Evolutionary conservation across 805 yeast species (phyloP).

Genomic region (Candida dendrica): DNA sequence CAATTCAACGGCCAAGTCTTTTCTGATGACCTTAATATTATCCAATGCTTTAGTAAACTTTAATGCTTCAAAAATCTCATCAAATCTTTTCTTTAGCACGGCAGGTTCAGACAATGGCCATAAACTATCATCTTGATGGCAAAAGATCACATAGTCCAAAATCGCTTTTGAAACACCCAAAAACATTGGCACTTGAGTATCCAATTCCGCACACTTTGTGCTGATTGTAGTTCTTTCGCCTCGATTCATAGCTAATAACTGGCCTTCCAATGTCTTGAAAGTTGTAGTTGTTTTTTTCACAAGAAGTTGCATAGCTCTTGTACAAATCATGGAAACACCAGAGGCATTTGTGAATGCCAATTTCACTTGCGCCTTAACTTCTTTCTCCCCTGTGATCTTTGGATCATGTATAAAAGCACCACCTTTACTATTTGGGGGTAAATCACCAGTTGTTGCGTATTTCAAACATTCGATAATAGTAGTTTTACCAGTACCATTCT

Average conservation of each 20-base stretch:
- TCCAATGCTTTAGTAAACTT: constrained; percentile 89
- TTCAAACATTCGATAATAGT: constrained; percentile 91
- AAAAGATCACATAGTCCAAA: constrained; percentile 86
- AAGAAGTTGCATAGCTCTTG: constrained; percentile 74
- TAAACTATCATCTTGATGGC: constrained; percentile 94
- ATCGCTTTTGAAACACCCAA: constrained; percentile 87
- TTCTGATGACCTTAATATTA: constrained; percentile 63
- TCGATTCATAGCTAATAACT: constrained; percentile 54
- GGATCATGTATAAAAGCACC: constrained; percentile 98
- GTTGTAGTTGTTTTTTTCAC: constrained; percentile 57
- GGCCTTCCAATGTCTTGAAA: constrained; percentile 90
- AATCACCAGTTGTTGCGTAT: constrained; percentile 90
- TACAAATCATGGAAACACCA: constrained; percentile 74
- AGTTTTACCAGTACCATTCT: constrained; percentile 95
- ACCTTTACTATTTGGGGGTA: constrained; percentile 93
- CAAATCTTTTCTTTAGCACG: constrained; percentile 81
- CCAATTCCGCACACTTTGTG: constrained; percentile 79
- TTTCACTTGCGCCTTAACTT: constrained; percentile 85
- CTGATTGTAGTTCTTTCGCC: constrained; percentile 72
- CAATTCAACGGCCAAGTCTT: constrained; percentile 70
- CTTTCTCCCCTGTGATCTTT: constrained; percentile 62
- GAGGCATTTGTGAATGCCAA: constrained; percentile 72
- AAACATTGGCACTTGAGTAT: constrained; percentile 69
- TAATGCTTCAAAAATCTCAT: constrained; percentile 93
- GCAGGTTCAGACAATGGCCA: constrained; percentile 97